These are phyloP conservation scores for Neofusicoccum cordaticola DNA, from an alignment of 2,329 filamentous ascomycete genomes.

Conservation along the genomic window DNA sequence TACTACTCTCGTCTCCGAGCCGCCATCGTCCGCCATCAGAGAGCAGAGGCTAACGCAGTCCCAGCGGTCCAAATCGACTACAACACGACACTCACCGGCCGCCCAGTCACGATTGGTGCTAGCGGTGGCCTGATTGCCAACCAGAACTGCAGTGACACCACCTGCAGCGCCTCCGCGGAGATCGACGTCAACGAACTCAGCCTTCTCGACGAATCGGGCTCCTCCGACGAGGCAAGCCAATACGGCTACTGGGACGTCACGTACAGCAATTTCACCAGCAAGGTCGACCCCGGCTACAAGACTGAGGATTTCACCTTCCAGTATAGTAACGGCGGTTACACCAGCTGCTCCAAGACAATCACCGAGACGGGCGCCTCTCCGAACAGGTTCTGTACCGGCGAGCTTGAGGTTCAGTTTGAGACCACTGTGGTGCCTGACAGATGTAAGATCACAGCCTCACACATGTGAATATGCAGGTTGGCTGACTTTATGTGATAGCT, in stretches of 20 bases:
- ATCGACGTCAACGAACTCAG: neutral
- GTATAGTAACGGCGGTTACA: neutral
- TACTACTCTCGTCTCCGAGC: neutral
- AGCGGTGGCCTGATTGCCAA: neutral
- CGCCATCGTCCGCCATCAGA: neutral
- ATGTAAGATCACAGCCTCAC: neutral
- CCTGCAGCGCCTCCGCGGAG: neutral
- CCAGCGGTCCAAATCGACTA: neutral
- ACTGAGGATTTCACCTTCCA: neutral
- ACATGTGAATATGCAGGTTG: neutral
- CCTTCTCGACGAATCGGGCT: slow-evolving; percentile 21
- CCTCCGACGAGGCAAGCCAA: neutral
- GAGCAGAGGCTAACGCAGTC: neutral
- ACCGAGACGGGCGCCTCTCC: neutral
- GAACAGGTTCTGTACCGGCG: neutral
- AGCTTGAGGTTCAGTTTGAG: neutral
- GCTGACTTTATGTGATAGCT: neutral
- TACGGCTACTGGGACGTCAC: slow-evolving; percentile 8
- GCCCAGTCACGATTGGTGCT: neutral
- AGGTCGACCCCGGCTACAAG: neutral
- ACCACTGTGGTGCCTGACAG: neutral
- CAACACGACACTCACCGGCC: neutral
- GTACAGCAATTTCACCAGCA: slow-evolving; percentile 3
- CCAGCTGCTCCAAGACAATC: neutral
- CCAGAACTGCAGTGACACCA: neutral